A percentile compares a stretch with the other conserved stretches of the same genome.
These are phyloP conservation scores for Elsinoe arachidis DNA, from an alignment of 2,329 filamentous ascomycete genomes.

Conservation along the genomic window DNA sequence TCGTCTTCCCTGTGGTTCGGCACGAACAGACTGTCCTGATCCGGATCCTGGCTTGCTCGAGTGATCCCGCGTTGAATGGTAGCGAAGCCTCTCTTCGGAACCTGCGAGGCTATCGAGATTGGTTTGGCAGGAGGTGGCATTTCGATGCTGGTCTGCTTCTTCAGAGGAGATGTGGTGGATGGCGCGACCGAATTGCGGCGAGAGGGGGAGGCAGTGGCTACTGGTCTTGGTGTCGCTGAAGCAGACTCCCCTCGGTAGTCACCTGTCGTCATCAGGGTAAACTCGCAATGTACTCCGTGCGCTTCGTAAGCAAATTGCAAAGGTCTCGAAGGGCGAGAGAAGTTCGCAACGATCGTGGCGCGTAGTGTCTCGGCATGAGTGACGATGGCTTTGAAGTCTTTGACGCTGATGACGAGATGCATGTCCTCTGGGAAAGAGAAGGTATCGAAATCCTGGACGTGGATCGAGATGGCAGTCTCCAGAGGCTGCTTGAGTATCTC, in stretches of 20 bases:
- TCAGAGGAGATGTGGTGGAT: slow-evolving; percentile 4
- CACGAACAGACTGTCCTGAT: slow-evolving; percentile 64
- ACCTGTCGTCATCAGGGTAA: slow-evolving; percentile 74
- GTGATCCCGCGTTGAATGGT: slow-evolving; percentile 15
- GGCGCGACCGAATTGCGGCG: slow-evolving; percentile 9
- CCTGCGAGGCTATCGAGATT: background rate
- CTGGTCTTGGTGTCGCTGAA: slow-evolving; percentile 24
- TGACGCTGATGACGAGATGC: slow-evolving; percentile 73
- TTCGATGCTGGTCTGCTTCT: slow-evolving; percentile 5
- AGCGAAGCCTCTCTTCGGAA: slow-evolving; percentile 22
- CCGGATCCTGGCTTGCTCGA: slow-evolving; percentile 20
- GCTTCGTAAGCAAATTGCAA: slow-evolving; percentile 64
- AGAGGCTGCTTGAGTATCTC: slow-evolving; percentile 72
- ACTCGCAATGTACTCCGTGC: slow-evolving; percentile 63
- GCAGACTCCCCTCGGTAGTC: slow-evolving; percentile 39
- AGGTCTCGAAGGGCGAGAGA: slow-evolving; percentile 62
- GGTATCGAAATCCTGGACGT: slow-evolving; percentile 66
- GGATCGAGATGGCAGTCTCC: slow-evolving; percentile 69
- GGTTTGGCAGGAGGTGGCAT: slow-evolving; percentile 17
- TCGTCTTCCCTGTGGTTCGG: slow-evolving; percentile 59
- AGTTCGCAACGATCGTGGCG: slow-evolving; percentile 57
- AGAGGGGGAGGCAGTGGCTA: slow-evolving; percentile 22
- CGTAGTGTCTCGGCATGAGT: slow-evolving; percentile 63
- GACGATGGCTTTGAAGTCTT: slow-evolving; percentile 72
- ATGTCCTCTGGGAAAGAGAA: slow-evolving; percentile 66